These are phyloP conservation scores for Plectosphaerella sp. DNA, from an alignment of 2,329 filamentous ascomycete genomes.

Conservation along the genomic window DNA sequence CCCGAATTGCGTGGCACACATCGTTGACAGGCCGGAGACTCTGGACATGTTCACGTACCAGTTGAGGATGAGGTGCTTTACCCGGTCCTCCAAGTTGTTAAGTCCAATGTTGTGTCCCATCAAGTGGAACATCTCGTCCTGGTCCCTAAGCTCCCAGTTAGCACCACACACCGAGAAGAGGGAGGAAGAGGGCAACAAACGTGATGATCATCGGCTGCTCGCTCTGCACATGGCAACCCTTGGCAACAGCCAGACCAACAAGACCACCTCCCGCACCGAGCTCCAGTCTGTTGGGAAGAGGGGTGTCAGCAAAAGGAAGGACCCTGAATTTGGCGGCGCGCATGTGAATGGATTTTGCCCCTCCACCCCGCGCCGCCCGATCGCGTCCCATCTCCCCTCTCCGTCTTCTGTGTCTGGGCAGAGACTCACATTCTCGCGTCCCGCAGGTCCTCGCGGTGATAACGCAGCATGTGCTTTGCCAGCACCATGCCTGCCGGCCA, in stretches of 20 bases:
- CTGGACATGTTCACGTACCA: constrained; percentile 52
- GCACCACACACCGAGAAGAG: no score
- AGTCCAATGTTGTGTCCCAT: constrained; percentile 86
- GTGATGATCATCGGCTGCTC: constrained; percentile 67
- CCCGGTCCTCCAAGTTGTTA: constrained; percentile 63
- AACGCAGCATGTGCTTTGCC: constrained; percentile 77
- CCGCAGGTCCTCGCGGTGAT: constrained; percentile 58
- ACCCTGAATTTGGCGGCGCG: neutral
- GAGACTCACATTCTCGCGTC: constrained; percentile 67
- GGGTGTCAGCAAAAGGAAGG: neutral
- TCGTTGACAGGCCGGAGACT: no score
- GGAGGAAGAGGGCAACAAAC: no score
- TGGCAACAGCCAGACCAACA: constrained; percentile 63
- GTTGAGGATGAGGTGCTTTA: constrained; percentile 69
- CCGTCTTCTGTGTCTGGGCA: neutral
- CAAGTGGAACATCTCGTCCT: constrained; percentile 75
- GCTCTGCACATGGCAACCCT: constrained; percentile 36
- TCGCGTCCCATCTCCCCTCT: neutral
- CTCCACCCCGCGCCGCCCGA: neutral
- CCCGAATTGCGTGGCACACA: no score
- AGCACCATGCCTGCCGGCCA: constrained; percentile 94
- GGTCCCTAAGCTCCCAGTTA: constrained; percentile 45
- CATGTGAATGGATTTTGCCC: neutral
- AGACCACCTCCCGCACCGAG: constrained; percentile 89
- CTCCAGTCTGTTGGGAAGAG: constrained; percentile 61